phyloP scores from a whole-genome alignment of 2,329 filamentous ascomycete genomes.

The Venturia carpophila region DNA sequence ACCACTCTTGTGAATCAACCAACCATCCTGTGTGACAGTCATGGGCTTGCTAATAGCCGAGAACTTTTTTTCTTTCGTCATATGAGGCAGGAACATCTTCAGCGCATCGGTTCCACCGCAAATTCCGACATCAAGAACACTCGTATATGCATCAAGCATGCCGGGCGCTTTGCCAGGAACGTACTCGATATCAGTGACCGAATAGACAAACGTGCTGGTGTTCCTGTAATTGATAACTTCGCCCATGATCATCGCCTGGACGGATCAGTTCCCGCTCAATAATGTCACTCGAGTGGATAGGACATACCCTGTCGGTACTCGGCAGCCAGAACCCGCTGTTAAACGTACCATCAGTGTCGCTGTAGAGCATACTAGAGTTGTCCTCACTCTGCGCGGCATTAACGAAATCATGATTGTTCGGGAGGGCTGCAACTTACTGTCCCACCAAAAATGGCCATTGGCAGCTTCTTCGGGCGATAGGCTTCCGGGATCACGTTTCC shows the following conservation, averaged over 20 bases:
- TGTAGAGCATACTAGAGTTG: not conserved
- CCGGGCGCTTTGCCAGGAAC: not conserved
- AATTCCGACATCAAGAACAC: not conserved
- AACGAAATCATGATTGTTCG: not conserved
- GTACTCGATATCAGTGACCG: slow-evolving; percentile 13
- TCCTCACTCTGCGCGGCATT: not conserved
- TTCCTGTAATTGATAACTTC: slow-evolving; percentile 14
- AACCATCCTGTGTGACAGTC: not conserved
- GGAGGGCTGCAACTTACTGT: not conserved
- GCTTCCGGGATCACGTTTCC: not conserved
- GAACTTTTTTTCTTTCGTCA: not conserved
- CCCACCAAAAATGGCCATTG: not conserved
- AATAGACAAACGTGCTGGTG: slow-evolving; percentile 2
- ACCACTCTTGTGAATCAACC: not conserved
- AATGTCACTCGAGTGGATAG: too few relatives aligned
- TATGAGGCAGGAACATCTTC: slow-evolving; percentile 6
- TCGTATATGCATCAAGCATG: not conserved
- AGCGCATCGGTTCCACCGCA: not conserved
- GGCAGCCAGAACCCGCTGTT: slow-evolving; percentile 9
- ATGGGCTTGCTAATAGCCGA: not conserved
- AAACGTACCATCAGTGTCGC: slow-evolving; percentile 1
- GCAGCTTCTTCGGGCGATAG: not conserved
- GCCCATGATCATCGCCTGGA: not conserved
- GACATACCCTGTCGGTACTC: not conserved
- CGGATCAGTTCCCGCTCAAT: not conserved